Conservation (phyloP, 2,329 filamentous ascomycete species). For the Phaeosphaeriaceae sp. region DNA sequence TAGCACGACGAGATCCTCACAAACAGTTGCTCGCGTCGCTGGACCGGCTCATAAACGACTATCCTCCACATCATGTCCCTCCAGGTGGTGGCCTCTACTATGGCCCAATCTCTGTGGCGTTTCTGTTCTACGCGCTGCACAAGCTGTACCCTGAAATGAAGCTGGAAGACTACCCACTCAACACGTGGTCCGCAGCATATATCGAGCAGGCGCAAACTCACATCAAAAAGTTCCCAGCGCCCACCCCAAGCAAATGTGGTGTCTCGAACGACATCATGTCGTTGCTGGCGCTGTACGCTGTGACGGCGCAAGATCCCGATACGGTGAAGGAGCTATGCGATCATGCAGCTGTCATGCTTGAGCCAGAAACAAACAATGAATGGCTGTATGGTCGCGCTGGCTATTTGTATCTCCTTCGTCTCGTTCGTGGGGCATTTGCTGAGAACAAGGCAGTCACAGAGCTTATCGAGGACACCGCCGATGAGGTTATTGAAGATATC, state of each 20-base stretch:
- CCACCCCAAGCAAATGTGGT: constrained; percentile 55
- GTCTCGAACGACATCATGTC: constrained; percentile 60
- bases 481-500: constrained; percentile 66
- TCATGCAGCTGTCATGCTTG: constrained; percentile 56
- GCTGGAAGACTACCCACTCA: constrained; percentile 55
- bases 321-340: constrained; percentile 60
- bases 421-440: constrained; percentile 65
- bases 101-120: constrained; percentile 58
- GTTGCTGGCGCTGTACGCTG: constrained; percentile 58
- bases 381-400: constrained; percentile 73
- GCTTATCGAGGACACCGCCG: constrained; percentile 60
- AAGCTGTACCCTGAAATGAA: constrained; percentile 56
- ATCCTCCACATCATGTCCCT: constrained; percentile 55
- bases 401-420: constrained; percentile 70
- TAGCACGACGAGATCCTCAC: constrained; percentile 52
- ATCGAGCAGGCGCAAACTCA: constrained; percentile 58
- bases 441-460: constrained; percentile 59
- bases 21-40: constrained; percentile 60
- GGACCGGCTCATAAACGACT: constrained; percentile 55
- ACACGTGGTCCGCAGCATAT: constrained; percentile 59
- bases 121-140: constrained; percentile 58
- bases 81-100: constrained; percentile 59
- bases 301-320: constrained; percentile 57
- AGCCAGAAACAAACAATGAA: constrained; percentile 63
- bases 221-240: constrained; percentile 58